A percentile compares a stretch with the other conserved stretches of the same genome.
These are phyloP conservation scores for Luffa acutangula DNA, from an alignment of 306 rosid genomes.

Conservation along the genomic window DNA sequence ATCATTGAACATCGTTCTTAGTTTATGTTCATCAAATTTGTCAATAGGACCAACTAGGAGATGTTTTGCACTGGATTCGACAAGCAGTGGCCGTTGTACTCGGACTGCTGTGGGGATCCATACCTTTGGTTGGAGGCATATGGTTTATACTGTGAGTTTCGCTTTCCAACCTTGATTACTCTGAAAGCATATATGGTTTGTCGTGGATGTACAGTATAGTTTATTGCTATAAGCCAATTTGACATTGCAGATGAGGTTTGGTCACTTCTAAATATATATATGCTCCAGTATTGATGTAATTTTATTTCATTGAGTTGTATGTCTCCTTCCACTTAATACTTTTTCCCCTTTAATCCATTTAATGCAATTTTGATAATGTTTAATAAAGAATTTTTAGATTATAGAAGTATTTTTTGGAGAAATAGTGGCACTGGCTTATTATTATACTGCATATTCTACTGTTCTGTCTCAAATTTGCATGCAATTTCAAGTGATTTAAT, in stretches of 20 bases:
- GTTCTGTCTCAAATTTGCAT: not conserved
- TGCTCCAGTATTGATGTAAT: not conserved
- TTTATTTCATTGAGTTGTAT: not conserved
- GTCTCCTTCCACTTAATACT: not conserved
- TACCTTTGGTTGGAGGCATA: conserved; percentile 88
- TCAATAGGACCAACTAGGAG: conserved; percentile 88
- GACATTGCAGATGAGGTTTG: not conserved
- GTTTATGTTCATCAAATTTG: not conserved
- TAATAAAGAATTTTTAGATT: not conserved
- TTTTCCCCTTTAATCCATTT: not conserved
- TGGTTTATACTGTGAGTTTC: conserved; percentile 86
- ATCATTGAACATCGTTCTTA: not conserved
- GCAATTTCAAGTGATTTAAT: not conserved
- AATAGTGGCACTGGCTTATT: not conserved
- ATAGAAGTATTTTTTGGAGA: not conserved
- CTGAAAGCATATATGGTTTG: not conserved
- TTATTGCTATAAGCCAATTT: not conserved
- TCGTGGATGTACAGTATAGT: not conserved
- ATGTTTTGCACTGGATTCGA: conserved; percentile 97
- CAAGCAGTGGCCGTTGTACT: conserved; percentile 60
- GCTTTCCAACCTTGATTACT: not conserved
- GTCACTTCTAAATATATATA: not conserved
- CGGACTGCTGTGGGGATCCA: conserved; percentile 81
- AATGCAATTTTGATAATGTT: not conserved
- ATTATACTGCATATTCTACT: not conserved